Conservation (phyloP, 1,284 basidiomycete genomes). For the Leucoagaricus sp. region DNA sequence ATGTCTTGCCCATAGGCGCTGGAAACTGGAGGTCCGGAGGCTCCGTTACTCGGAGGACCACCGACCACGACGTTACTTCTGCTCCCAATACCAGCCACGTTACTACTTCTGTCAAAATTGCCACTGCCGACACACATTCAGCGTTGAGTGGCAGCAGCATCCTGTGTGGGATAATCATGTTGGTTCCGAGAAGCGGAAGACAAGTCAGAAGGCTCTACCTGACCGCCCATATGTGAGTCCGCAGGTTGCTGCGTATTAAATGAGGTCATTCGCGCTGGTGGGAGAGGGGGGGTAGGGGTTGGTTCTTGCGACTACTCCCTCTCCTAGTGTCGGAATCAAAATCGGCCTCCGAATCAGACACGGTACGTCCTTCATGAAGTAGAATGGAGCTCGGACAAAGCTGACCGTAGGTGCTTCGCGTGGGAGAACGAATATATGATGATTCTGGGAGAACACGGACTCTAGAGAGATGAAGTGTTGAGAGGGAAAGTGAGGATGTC, state of each 20-base stretch:
- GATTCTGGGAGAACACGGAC: neutral
- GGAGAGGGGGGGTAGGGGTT: conserved; percentile 5
- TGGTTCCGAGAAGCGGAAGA: neutral
- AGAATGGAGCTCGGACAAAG: neutral
- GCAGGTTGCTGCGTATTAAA: neutral
- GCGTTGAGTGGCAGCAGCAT: neutral
- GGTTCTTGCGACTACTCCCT: neutral
- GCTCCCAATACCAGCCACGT: neutral
- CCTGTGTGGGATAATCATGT: neutral
- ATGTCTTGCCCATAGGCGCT: neutral
- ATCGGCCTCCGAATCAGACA: neutral
- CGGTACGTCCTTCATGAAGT: neutral
- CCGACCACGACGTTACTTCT: neutral
- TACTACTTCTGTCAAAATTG: neutral
- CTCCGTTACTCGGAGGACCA: neutral
- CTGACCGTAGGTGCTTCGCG: neutral
- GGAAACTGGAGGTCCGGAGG: neutral
- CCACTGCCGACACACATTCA: neutral
- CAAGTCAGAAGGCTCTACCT: neutral
- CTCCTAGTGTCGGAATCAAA: neutral
- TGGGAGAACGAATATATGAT: neutral
- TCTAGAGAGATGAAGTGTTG: neutral
- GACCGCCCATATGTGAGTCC: neutral
- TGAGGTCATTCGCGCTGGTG: neutral
- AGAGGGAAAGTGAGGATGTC: neutral